Base-by-base conservation (phyloP, 352 stramenopile species). In the Pythium myriotylum region DNA sequence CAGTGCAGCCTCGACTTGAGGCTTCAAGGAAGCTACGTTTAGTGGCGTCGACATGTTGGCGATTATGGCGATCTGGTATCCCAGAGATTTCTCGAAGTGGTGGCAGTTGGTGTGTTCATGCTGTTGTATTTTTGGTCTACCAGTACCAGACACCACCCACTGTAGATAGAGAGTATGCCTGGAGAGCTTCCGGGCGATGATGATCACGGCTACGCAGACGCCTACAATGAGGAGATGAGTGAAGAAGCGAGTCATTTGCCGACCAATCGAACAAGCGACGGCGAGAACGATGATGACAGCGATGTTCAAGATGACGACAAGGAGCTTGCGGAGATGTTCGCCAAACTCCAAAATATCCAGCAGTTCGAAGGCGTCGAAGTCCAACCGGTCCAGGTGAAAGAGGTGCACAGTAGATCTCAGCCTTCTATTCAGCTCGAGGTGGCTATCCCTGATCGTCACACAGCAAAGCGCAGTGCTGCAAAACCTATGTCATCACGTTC, bases 341-440 rank as follows among this genome's bases (percentile, higher is more conserved):
- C 84, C 37, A 93, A 90, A 59, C 78, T 89, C 9, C 66, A 88
- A 43, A 88, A 60, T 3, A 82, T 92, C 40, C 81, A 90, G 41
- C 70, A 83, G 40, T 54, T 64, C 1, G 73, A 88, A 49, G 69
- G 67, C 1, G 59, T 72, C 22, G 7, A 63, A n/a, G 53, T 67
- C n/a, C 47, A 59, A n/a, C 51, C 56, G 9, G 23, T 60, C 0
- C 6, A 50, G 3, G 22, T 53, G 9, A 64, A 65, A 26, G 57
- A 29, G 9, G 50, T 43, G 23, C 50, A 58, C n/a, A 24, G 1
- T 22, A 17, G 37, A 1, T 20, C 75, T n/a, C 62, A 72, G 22
- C 42, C 46, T 5, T 64, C 42, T 33, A 22, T 39, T 16, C 23
- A 68, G 20, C n/a, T 59, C 29, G 35, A 64, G n/a, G 51, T 54